Conservation (phyloP, 768 basidiomycete species). For the Gloeostereum incarnatum region DNA sequence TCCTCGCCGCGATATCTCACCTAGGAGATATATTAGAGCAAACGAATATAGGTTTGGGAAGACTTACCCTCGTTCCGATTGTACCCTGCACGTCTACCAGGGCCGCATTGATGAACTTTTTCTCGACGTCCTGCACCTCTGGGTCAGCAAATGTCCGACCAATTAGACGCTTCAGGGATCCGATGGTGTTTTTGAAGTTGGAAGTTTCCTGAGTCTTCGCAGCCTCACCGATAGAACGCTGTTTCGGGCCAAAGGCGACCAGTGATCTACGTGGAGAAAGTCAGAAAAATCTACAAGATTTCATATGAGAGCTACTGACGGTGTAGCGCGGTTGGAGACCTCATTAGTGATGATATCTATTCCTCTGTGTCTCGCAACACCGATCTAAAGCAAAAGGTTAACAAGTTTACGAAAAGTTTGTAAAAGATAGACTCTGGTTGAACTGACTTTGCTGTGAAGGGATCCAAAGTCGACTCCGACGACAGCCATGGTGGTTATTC, state of each 20-base stretch:
- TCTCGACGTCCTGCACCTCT: slow-evolving; percentile 78
- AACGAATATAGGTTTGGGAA: not conserved
- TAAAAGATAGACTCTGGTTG: slow-evolving; percentile 5
- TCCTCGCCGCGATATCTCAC: slow-evolving; percentile 84
- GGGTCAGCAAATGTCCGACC: slow-evolving; percentile 75
- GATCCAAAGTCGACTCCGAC: slow-evolving; percentile 94
- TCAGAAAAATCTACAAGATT: not conserved
- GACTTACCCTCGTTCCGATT: slow-evolving; percentile 77
- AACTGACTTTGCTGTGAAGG: slow-evolving; percentile 73
- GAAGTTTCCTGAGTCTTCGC: slow-evolving; percentile 98
- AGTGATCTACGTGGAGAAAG: slow-evolving; percentile 54
- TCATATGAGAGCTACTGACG: slow-evolving; percentile 45
- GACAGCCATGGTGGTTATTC: too few species aligned
- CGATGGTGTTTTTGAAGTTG: slow-evolving; percentile 97
- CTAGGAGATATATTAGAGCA: slow-evolving; percentile 29
- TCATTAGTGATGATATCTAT: slow-evolving; percentile 99
- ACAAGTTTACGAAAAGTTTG: slow-evolving; percentile 3
- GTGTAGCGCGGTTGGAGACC: slow-evolving; percentile 93
- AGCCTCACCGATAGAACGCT: slow-evolving; percentile 86
- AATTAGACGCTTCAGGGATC: slow-evolving; percentile 83
- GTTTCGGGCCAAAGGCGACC: slow-evolving; percentile 88
- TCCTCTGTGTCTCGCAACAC: slow-evolving; percentile 90
- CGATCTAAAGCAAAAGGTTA: slow-evolving; percentile 42
- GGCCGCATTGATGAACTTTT: slow-evolving; percentile 83
- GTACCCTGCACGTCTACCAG: slow-evolving; percentile 79